phyloP scores from a whole-genome alignment of 768 basidiomycete genomes.

The Sporobolomyces phaffii region DNA sequence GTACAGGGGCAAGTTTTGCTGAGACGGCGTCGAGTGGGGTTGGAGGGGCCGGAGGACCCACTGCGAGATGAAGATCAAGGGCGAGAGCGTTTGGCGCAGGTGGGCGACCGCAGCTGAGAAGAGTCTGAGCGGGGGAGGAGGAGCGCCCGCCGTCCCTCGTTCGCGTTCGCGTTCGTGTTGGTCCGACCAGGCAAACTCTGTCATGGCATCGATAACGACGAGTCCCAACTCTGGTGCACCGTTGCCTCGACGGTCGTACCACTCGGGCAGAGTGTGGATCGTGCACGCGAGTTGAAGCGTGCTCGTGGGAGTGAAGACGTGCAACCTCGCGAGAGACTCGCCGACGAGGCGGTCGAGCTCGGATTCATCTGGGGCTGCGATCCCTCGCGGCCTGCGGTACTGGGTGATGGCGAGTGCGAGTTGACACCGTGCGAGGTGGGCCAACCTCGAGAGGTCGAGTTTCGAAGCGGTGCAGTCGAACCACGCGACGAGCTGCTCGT shows the following conservation, averaged over 20 bases:
- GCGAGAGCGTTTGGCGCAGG: slow-evolving; percentile 53
- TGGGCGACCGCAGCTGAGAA: slow-evolving; percentile 53
- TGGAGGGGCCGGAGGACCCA: slow-evolving; percentile 53
- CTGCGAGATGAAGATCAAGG: slow-evolving; percentile 58
- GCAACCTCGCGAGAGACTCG: slow-evolving; percentile 55
- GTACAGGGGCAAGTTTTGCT: slow-evolving; percentile 16
- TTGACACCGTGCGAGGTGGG: slow-evolving; percentile 52
- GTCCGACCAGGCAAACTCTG: slow-evolving; percentile 72
- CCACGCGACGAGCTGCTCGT: slow-evolving; percentile 61
- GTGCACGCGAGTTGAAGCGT: slow-evolving; percentile 65
- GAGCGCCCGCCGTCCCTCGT: background rate
- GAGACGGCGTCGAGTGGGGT: background rate
- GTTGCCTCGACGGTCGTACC: slow-evolving; percentile 52
- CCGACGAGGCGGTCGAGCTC: slow-evolving; percentile 42
- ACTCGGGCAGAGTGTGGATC: slow-evolving; percentile 54
- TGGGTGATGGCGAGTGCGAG: slow-evolving; percentile 43
- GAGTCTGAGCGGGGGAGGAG: slow-evolving; percentile 50
- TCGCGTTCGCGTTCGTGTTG: slow-evolving; percentile 60
- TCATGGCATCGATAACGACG: slow-evolving; percentile 68
- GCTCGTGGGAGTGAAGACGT: slow-evolving; percentile 65
- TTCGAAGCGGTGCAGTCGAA: slow-evolving; percentile 61
- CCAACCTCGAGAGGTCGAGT: slow-evolving; percentile 58
- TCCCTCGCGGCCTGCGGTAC: slow-evolving; percentile 24
- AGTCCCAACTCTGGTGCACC: slow-evolving; percentile 57
- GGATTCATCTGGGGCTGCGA: slow-evolving; percentile 11